phyloP scores from a whole-genome alignment of 768 basidiomycete species.

The Vishniacozyma victoriae region DNA sequence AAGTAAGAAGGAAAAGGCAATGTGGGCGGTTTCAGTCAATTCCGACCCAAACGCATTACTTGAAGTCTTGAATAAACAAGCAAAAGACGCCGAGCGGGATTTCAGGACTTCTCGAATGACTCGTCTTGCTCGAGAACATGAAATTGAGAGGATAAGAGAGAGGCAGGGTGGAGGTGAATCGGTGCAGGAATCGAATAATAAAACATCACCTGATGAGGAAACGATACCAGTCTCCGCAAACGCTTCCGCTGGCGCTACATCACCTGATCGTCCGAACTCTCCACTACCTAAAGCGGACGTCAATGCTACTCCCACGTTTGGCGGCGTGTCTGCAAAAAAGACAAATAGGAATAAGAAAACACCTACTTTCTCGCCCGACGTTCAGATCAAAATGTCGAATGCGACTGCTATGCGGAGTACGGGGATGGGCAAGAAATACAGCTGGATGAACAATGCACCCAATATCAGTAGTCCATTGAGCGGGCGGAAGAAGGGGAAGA shows the following conservation, averaged over 20 bases:
- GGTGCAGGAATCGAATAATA: too few species aligned
- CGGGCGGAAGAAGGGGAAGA: slow-evolving; percentile 11
- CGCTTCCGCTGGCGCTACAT: not conserved
- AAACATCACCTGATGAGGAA: too few species aligned
- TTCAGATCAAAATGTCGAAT: slow-evolving; percentile 32
- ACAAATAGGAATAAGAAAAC: slow-evolving; percentile 12
- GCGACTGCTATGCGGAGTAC: slow-evolving; percentile 28
- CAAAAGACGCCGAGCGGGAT: slow-evolving; percentile 23
- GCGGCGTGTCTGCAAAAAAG: slow-evolving; percentile 12
- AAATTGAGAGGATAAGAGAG: slow-evolving; percentile 14
- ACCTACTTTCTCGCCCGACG: slow-evolving; percentile 23
- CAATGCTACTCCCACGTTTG: slow-evolving; percentile 22
- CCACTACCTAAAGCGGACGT: not conserved
- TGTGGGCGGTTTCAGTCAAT: slow-evolving; percentile 20
- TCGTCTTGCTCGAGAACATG: slow-evolving; percentile 20
- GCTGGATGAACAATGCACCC: slow-evolving; percentile 32
- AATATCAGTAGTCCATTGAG: slow-evolving; percentile 22
- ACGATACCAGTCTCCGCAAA: not conserved
- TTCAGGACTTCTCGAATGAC: slow-evolving; percentile 25
- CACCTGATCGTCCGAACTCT: not conserved
- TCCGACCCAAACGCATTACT: slow-evolving; percentile 20
- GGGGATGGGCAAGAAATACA: slow-evolving; percentile 30
- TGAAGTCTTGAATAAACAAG: slow-evolving; percentile 17
- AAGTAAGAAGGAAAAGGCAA: slow-evolving; percentile 7
- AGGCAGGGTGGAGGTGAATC: not conserved